A percentile compares a stretch with the other conserved stretches of the same genome.
Evolutionary conservation across 352 stramenopile genomes (phyloP).

Genomic region (Halophytophthora batemanensis): DNA sequence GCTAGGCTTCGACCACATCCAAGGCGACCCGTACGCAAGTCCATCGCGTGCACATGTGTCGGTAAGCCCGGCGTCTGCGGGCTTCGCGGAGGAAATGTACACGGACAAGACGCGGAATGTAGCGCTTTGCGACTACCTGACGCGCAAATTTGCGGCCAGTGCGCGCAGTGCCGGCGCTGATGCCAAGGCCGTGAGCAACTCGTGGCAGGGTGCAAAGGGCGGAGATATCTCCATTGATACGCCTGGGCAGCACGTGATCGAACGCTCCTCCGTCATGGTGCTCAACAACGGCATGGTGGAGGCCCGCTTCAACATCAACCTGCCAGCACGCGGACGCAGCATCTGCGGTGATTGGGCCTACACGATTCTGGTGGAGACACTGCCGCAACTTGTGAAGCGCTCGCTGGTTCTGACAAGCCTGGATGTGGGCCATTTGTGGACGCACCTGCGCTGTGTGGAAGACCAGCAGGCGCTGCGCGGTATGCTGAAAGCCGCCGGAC

Average conservation of each 20-base stretch:
- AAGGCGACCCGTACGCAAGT: constrained; percentile 95
- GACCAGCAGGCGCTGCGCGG: constrained; percentile 90
- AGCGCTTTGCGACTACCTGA: constrained; percentile 90
- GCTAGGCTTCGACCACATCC: constrained; percentile 91
- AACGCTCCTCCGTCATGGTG: constrained; percentile 89
- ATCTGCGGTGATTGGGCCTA: constrained; percentile 93
- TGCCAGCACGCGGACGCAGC: constrained; percentile 91
- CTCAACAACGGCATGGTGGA: constrained; percentile 80
- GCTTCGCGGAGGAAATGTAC: constrained; percentile 82
- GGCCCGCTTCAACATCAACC: constrained; percentile 94
- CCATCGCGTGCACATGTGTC: constrained; percentile 92
- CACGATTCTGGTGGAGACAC: constrained; percentile 88
- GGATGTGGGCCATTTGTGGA: constrained; percentile 61
- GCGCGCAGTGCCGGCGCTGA: constrained; percentile 53
- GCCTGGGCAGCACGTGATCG: constrained; percentile 92
- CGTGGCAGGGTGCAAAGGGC: constrained; percentile 89
- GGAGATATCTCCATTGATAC: constrained; percentile 94
- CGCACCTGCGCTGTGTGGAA: constrained; percentile 90
- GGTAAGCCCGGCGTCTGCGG: constrained; percentile 61
- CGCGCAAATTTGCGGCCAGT: constrained; percentile 74
- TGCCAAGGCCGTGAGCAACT: constrained; percentile 58
- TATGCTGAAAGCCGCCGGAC: constrained; percentile 70
- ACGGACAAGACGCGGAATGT: constrained; percentile 76
- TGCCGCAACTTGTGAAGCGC: constrained; percentile 84
- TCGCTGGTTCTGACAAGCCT: constrained; percentile 78